Evolutionary conservation across 176 grass and related monocot species (phyloP), one percentile per base, ranked within the genome.

Genomic region (Cymbopogon citratus): DNA sequence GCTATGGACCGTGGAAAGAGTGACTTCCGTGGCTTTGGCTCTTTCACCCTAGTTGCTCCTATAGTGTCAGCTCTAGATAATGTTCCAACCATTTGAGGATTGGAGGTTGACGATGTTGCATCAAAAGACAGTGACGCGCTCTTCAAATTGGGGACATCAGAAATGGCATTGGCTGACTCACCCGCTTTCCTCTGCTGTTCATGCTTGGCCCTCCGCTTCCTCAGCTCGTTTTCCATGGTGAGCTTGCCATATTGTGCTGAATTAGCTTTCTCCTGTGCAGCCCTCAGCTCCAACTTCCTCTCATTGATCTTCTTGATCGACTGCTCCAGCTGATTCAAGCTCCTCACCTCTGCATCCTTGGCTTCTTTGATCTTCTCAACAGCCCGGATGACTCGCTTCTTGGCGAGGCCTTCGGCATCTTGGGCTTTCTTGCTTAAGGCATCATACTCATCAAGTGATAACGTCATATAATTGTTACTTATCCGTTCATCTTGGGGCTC

Each of bases 321-420:
- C 40, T 93, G 84, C 76, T 71, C 59, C 7, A 97, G 49, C 26
- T 66, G 74, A 59, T 88, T 36, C 62, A 89, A 69, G 40, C 81
- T 89, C 79, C 79, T 85, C 33, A 83, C 90, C 77, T 97, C 94
- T 11, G 89, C 88, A 29, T 87, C 86, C 81, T 91, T 97, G 0
- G 84, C 89, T 26, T 88, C 71, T 52, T 89, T 78, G 60, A 97
- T 93, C 78, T 85, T 83, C 24, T 93, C 84, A 13, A 97, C 61
- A 1, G 89, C 91, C 59, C 80, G 61, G 5, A 89, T 85, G 54
- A 97, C 84, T 48, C 71, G 46, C 77, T 88, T 86, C 66, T 85
- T 91, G 12, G 87, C 82, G 31, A 69, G 71, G 33, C 81, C 61
- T 76, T 97, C 92, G 0, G 89, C 87, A 38, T 97, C 85, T 28